Evolutionary conservation across 2,329 filamentous ascomycete genomes (phyloP).

Genomic region (Aspergillus sp.): DNA sequence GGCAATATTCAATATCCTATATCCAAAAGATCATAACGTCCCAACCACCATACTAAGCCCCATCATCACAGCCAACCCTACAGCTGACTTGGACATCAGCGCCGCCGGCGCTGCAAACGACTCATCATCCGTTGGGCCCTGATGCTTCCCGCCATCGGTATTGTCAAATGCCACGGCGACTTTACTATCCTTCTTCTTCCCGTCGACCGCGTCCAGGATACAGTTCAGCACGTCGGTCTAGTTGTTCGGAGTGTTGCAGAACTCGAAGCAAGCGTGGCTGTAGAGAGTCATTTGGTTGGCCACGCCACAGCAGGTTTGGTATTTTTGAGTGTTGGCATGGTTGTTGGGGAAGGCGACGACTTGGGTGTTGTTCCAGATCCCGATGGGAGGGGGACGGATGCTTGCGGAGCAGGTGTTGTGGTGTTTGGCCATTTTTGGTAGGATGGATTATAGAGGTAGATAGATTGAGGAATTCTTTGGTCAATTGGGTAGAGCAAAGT

Average conservation of each 20-base stretch:
- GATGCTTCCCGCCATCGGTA: not conserved
- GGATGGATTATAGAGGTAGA: not conserved
- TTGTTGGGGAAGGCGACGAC: constrained; percentile 1
- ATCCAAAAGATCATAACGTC: not conserved
- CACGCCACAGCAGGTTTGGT: not conserved
- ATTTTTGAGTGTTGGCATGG: not conserved
- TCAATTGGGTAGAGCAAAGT: too few relatives aligned
- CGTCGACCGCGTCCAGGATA: not conserved
- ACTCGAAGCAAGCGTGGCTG: not conserved
- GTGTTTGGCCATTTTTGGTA: not conserved
- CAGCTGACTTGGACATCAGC: not conserved
- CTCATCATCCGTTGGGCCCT: too few relatives aligned
- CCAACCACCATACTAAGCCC: not conserved
- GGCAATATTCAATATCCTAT: too few relatives aligned
- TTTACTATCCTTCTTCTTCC: not conserved
- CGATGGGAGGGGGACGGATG: not conserved
- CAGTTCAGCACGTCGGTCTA: not conserved
- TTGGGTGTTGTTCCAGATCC: not conserved
- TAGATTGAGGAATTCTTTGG: not conserved
- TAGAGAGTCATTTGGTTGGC: not conserved
- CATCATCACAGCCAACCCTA: not conserved
- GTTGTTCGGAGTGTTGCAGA: not conserved
- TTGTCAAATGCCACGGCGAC: not conserved
- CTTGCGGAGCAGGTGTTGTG: not conserved
- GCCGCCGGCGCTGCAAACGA: not conserved